Base-by-base conservation (phyloP, 2,329 filamentous ascomycete genomes). In the Ploettnerulaceae sp. region DNA sequence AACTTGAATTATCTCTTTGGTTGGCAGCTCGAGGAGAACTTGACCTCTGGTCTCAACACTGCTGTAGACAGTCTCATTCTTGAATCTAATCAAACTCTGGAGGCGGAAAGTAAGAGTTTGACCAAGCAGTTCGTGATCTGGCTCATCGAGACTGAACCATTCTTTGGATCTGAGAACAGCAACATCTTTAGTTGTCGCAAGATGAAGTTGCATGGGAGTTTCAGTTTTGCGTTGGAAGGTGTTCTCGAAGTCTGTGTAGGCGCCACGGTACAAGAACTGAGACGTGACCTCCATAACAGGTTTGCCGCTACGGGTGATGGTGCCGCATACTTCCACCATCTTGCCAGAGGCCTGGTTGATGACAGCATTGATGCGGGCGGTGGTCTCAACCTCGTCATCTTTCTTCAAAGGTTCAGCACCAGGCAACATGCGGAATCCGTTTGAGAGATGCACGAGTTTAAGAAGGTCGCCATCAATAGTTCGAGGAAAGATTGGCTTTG, bases 241-340 rank as follows among this genome's bases (percentile, higher is more conserved):
- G 71, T 95, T 98, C 71, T 96, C 86, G 60, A 81, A 98, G 67
- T 98, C 94, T 46, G 79, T 86, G 71, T 98, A 98, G 22, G 77
- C 76, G 47, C 93, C 93, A 39, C 94, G 85, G 75, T 98, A 98
- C 61, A 98, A 69, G 77, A 98, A 98, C 68, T 98, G 93, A 53
- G 89, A 96, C 9, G 90, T 97, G 21, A 98, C 93, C 65, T 98
- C 89, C 93, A 98, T 98, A 53, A 98, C 89, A 5, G 89, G 76
- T 66, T 86, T 69, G 20, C 85, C 85, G 44, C 90, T 81, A 33
- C 93, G 85, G 44, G 79, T 84, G 61, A 98, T 95, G 5, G 93
- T 98, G 53, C 93, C 93, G 62, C 90, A 96, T n/a, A 98, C 91
- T 69, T 98, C 94, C 14, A 98, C 94, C 90, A 98, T 96, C 76